Evolutionary conservation across 1,139 yeast genomes (phyloP).

Genomic region (Zygotorulaspora mrakii): DNA sequence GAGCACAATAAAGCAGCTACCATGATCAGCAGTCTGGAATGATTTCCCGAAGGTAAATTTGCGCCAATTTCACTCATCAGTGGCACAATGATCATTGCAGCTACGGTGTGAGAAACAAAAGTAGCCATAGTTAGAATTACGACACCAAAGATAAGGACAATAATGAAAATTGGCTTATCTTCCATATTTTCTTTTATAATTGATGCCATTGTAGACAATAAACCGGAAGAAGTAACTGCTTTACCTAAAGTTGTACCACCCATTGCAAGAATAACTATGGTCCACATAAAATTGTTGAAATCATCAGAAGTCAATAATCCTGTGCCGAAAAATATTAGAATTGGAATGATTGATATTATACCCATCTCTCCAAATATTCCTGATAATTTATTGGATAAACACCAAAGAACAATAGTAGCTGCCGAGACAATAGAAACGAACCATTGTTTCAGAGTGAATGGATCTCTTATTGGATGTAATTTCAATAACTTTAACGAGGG

Average conservation of each 20-base stretch:
- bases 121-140: constrained; percentile 82
- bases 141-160: constrained; percentile 71
- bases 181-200: constrained; percentile 59
- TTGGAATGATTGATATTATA: constrained; percentile 78
- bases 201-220: constrained; percentile 70
- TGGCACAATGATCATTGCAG: constrained; percentile 87
- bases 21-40: constrained; percentile 64
- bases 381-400: constrained; percentile 67
- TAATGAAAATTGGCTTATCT: constrained; percentile 61
- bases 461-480: constrained; percentile 63
- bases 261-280: constrained; percentile 89
- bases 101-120: constrained; percentile 92
- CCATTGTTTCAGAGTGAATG: constrained; percentile 67
- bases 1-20: constrained; percentile 81
- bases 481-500: constrained; percentile 50
- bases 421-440: constrained; percentile 65
- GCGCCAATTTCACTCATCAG: constrained; percentile 83
- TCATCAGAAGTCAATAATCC: constrained; percentile 81
- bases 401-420: constrained; percentile 78
- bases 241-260: constrained; percentile 94
- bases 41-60: constrained; percentile 49
- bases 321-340: constrained; percentile 80
- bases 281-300: constrained; percentile 91
- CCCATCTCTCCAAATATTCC: constrained; percentile 85
- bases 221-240: constrained; percentile 85